Base-by-base conservation (phyloP, 2,329 filamentous ascomycete species). In the Stemphylium beticola region DNA sequence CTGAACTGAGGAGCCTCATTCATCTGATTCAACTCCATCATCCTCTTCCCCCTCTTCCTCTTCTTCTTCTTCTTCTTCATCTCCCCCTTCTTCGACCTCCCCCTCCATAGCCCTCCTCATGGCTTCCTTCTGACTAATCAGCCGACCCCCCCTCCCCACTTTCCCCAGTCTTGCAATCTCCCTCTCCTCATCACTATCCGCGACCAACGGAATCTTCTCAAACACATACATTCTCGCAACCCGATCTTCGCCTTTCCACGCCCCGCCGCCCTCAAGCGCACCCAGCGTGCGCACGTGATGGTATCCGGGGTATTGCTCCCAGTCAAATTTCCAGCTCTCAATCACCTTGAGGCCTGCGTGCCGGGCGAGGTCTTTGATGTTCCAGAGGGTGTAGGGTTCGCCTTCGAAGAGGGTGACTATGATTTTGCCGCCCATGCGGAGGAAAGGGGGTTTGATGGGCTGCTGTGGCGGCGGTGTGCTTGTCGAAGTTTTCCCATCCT, bases 311-410 rank as follows among this genome's bases (percentile, higher is more conserved):
- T 93, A 95, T 20, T 82, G 84, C 14, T 67, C 77, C 4, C 85
- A 81, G 58, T 85, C 81, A 69, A 95, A 95, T 53, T 77, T 78
- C 71, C 90, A 93, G 73, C 88, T 92, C 66, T 83, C 79, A 64
- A 87, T 81, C 32, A 92, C 88, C 67, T 85, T 83, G 45, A 93
- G 77, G 4, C 89, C 90, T 4, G 82, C 82, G 73, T 96, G 91
- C 6, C 93, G 83, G 2, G 85, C 95, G 24, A 99, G 81, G 78
- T 97, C 93, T 32, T 88, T 85, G 22, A 98, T 83, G 77, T 98
- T 97, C 95, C 95, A 99, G 1, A 97, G 83, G 2, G 92, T 93
- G 74, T 99, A 99, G 0, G 95, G 95, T 74, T 96, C 89, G 54
- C 90, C 90, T 75, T 97, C 93, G 74, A 99, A 99, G 9, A 98